Base-by-base conservation (phyloP, 768 basidiomycete genomes). In the Pleurotus tuber-regium region DNA sequence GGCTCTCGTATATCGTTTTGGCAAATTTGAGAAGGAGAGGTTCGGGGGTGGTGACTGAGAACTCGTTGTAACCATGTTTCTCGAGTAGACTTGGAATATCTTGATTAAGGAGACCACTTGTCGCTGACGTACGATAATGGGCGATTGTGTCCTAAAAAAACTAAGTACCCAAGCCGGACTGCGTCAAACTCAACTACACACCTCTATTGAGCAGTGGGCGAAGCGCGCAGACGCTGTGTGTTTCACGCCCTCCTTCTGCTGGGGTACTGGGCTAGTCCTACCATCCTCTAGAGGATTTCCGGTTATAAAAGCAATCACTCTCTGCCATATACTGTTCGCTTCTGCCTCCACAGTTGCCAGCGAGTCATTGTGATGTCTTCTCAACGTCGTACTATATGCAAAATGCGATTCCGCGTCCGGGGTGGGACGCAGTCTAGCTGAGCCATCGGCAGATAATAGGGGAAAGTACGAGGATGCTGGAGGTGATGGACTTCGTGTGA, bases 1-100 rank as follows among this genome's bases (percentile, higher is more conserved):
- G 95, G 62, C 85, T 92, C 70, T 98, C 95, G 67, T 95, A 97
- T 43, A 98, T 93, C 29, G 89, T 95, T 67, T 95, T 94, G 11
- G 86, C 84, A 64, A 98, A 98, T 70, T 97, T 97, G 63, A 94
- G 68, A 33, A 87, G 69, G 7, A 86, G 67, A 1, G 91, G 87
- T 61, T 97, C 93, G 2, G 92, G 84, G 0, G 87, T 72, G 0
- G 81, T 78, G 10, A 98, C 90, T 1, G 89, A 82, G 65, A 98
- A 98, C 68, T 98, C 95, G 71, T 98, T 98, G 66, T 92, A 95
- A 2, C 93, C 93, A 57, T 92, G 82, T 2, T 70, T 73, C 23
- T 77, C 77, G 28, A 84, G 82, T 19, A 95, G 73, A 21, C 74
- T 69, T 2, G 83, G 72, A 30, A 96, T 78, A 47, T 83, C 77